These are phyloP conservation scores for Komagataea norvegica DNA, from an alignment of 1,139 yeast genomes.

Conservation along the genomic window DNA sequence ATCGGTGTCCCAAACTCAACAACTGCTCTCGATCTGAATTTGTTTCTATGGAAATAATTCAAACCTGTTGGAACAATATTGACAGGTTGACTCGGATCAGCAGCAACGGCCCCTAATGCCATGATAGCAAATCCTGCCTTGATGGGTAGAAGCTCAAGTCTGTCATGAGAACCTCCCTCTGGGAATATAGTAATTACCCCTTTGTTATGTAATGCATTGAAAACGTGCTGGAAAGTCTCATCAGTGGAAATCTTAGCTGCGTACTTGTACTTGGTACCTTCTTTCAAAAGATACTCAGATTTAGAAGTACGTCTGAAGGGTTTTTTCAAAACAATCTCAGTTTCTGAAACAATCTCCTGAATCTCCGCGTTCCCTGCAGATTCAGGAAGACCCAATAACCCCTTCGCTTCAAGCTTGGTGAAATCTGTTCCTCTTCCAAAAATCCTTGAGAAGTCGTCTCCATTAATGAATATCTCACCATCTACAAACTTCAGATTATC, in stretches of 20 bases:
- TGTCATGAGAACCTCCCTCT: conserved; percentile 81
- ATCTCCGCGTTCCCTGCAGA: conserved; percentile 57
- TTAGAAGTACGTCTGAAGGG: conserved; percentile 39
- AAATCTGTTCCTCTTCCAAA: conserved; percentile 49
- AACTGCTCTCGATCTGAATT: conserved; percentile 73
- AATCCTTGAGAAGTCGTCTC: conserved; percentile 28
- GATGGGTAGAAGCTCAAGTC: conserved; percentile 66
- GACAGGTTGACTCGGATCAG: conserved; percentile 51
- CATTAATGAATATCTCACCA: conserved; percentile 44
- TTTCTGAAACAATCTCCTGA: conserved; percentile 47
- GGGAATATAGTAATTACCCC: conserved; percentile 68
- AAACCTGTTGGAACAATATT: conserved; percentile 70
- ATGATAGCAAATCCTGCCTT: conserved; percentile 80
- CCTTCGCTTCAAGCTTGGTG: conserved; percentile 41
- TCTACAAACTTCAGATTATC: conserved; percentile 47
- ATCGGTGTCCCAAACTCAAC: conserved; percentile 72
- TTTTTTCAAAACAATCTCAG: conserved; percentile 43
- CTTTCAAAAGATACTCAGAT: conserved; percentile 36
- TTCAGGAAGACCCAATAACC: conserved; percentile 58
- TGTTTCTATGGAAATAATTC: conserved; percentile 73
- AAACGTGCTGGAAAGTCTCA: conserved; percentile 56
- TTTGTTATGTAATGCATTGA: conserved; percentile 51
- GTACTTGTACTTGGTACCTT: conserved; percentile 49
- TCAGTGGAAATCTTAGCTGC: conserved; percentile 66
- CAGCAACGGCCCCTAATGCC: conserved; percentile 72